These are phyloP conservation scores for Tricholoma sp. DNA, from an alignment of 768 basidiomycete genomes.

Conservation along the genomic window DNA sequence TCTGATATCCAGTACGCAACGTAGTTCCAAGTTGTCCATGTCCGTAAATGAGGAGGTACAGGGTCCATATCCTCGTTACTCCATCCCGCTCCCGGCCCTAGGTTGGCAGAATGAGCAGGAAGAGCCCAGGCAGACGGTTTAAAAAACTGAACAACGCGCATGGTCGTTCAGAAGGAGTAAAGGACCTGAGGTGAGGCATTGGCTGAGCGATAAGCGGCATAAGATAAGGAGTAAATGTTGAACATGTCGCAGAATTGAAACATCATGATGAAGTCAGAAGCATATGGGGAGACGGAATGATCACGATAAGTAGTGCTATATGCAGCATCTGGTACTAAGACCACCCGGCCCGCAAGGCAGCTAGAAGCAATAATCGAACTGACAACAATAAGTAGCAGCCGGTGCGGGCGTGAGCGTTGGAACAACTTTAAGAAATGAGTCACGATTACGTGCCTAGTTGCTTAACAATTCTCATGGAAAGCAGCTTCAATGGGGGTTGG, in stretches of 20 bases:
- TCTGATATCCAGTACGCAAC: slow-evolving; percentile 59
- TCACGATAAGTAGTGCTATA: too few species aligned
- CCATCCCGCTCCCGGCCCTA: slow-evolving; percentile 58
- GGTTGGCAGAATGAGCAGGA: slow-evolving; percentile 45
- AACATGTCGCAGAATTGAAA: background rate
- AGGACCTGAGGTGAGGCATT: background rate
- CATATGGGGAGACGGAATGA: too few species aligned
- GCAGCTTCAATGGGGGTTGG: too few species aligned
- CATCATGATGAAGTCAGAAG: too few species aligned
- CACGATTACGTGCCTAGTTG: too few species aligned
- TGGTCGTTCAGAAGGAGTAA: background rate
- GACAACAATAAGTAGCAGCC: too few species aligned
- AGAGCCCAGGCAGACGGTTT: slow-evolving; percentile 43
- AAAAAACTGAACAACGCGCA: slow-evolving; percentile 19
- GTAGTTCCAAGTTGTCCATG: slow-evolving; percentile 68
- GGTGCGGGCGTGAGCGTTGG: too few species aligned
- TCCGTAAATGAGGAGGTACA: slow-evolving; percentile 53
- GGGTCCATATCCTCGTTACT: slow-evolving; percentile 78
- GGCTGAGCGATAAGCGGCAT: background rate
- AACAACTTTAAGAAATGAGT: too few species aligned
- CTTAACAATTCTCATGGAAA: too few species aligned
- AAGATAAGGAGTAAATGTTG: background rate
- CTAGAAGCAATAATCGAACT: too few species aligned
- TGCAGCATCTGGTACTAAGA: too few species aligned
- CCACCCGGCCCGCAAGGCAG: too few species aligned